phyloP scores from a whole-genome alignment of 805 yeast species.

The Yamadazyma sp. region DNA sequence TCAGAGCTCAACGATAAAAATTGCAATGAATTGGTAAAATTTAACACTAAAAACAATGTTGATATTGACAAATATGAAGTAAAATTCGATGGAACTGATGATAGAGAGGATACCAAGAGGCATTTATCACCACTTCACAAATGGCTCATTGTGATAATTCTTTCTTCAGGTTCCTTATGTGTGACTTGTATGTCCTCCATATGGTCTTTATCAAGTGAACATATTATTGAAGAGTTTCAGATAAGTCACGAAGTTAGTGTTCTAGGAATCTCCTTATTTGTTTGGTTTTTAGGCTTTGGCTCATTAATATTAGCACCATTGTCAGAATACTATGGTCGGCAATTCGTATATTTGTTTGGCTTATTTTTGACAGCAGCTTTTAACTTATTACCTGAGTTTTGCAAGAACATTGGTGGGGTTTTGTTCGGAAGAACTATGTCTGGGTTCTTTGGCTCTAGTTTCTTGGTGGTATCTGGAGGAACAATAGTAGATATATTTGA shows the following conservation, averaged over 20 bases:
- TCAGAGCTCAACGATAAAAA: too few relatives aligned
- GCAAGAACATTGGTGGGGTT: slow-evolving; percentile 22
- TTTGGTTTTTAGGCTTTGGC: slow-evolving; percentile 27
- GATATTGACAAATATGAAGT: slow-evolving; percentile 16
- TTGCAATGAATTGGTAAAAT: too few relatives aligned
- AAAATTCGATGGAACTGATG: slow-evolving; percentile 23
- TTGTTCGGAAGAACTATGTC: slow-evolving; percentile 25
- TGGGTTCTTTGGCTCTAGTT: slow-evolving; percentile 26
- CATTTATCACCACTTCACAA: slow-evolving; percentile 21
- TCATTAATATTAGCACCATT: slow-evolving; percentile 48
- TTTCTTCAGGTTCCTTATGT: slow-evolving; percentile 22
- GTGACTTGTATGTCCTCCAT: slow-evolving; percentile 27
- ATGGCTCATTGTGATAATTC: slow-evolving; percentile 23
- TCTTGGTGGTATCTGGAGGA: slow-evolving; percentile 29
- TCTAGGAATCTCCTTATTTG: slow-evolving; percentile 25
- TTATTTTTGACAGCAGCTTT: slow-evolving; percentile 19
- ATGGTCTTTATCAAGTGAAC: slow-evolving; percentile 25
- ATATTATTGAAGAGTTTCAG: slow-evolving; percentile 20
- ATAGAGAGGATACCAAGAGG: slow-evolving; percentile 23
- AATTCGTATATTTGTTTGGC: slow-evolving; percentile 40
- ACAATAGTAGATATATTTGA: slow-evolving; percentile 26
- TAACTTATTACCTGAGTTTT: slow-evolving; percentile 24
- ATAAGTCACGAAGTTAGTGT: slow-evolving; percentile 23
- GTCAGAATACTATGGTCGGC: slow-evolving; percentile 65
- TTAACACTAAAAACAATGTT: too few relatives aligned